Base-by-base conservation (phyloP, 1,284 basidiomycete species). In the Tylopilus orsonianus region DNA sequence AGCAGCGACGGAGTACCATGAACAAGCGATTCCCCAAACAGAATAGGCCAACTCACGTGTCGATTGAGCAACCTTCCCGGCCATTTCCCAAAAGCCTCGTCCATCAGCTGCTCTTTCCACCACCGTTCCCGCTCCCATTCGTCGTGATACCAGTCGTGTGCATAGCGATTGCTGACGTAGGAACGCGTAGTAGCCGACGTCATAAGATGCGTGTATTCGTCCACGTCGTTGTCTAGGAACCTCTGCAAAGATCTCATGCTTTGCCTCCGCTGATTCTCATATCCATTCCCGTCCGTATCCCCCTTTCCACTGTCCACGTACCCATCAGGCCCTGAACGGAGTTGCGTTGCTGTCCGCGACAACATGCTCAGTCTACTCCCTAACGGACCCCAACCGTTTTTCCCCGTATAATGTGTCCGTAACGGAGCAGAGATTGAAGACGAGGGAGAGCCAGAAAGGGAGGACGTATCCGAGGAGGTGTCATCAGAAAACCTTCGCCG, bases 391-490 rank as follows among this genome's bases (percentile, higher is more conserved):
- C 80, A 83, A 4, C 75, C 71, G 1, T 75, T 70, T 20, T 58
- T 69, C 40, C 77, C 78, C 44, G 79, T 77, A 12, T 74, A 67
- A 48, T 73, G 74, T 50, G 78, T 76, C 35, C 80, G 81, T 26
- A 88, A 70, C 12, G 87, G 85, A 2, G 77, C 87, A 23, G 85
- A 87, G 56, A 88, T 83, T 29, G 85, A 86, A 4, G 85, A 87
- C 9, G 83, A 86, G 2, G 76, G 77, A 2, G 85, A 87, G 36
- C 75, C 74, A 5, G 81, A 82, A 23, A 69, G 58, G 22, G 80
- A 79, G 5, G 80, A 79, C 16, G 65, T 56, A 13, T 62, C 61
- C 8, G 74, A 66, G 37, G 66, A 47, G 27, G 62, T 54, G 9
- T 53, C 58, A 13, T 57, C 56, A 9, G 56, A 61, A 30, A 56